Base-by-base conservation (phyloP, 768 basidiomycete genomes). In the Tricholoma hemisulphureum region DNA sequence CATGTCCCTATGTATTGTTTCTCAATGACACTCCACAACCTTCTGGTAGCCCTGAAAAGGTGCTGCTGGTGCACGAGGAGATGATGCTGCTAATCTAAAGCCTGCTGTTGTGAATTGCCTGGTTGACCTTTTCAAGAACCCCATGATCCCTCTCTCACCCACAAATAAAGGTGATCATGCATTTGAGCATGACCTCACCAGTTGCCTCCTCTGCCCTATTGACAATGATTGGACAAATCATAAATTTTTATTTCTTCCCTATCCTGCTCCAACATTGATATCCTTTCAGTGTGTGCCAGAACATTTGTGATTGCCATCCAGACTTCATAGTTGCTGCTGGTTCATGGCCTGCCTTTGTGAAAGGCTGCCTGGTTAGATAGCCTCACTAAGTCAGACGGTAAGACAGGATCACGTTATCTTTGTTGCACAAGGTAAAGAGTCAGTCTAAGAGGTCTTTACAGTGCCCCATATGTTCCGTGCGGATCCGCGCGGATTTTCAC, bases 281-380 rank as follows among this genome's bases (percentile, higher is more conserved):
- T 7, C 7, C 18, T 41, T 6, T n/a, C 8, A 41, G 39, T 18
- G 39, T 41, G 7, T 13, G 14, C n/a, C 39, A 18, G 60, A 41
- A 34, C 53, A 32, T 48, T 14, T 41, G 6, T 21, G 39, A 41
- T 21, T 6, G 39, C 16, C 7, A 20, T 23, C 9, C 31, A 56
- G 56, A n/a, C n/a, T 56, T 50, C 7, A 24, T 10, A 8, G 2
- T 64, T 6, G 66, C 60, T 1, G 59, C 60, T 10, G 23, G 57
- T 13, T 53, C 49, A 2, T 66, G 67, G 67, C 65, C 62, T 8
- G 26, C 16, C 1, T 67, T 65, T n/a, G n/a, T n/a, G n/a, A n/a
- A n/a, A n/a, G n/a, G n/a, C n/a, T n/a, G n/a, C n/a, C n/a, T n/a
- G n/a, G n/a, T n/a, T n/a, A n/a, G n/a, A n/a, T n/a, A n/a, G n/a